Conservation (phyloP, 2,329 filamentous ascomycete species). For the Neonectria neomacrospora region DNA sequence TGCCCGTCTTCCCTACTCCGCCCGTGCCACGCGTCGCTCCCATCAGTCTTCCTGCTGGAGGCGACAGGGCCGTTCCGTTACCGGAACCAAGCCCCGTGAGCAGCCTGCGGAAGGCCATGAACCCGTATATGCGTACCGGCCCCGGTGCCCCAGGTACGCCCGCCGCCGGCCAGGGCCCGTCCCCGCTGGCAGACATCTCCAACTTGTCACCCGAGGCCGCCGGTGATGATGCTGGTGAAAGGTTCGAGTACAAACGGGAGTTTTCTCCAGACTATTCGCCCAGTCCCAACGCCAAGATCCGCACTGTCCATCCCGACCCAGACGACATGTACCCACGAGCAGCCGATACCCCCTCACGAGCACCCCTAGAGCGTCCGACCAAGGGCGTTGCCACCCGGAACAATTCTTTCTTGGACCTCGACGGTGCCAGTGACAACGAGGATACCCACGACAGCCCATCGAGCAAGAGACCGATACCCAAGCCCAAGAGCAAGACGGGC, state of each 20-base stretch:
- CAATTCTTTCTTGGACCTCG: slow-evolving; percentile 63
- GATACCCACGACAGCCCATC: slow-evolving; percentile 44
- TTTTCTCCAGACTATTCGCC: slow-evolving; percentile 83
- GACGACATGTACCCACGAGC: slow-evolving; percentile 39
- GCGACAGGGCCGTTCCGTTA: slow-evolving; percentile 46
- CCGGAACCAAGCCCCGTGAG: slow-evolving; percentile 73
- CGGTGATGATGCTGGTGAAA: slow-evolving; percentile 33
- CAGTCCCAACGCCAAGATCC: slow-evolving; percentile 76
- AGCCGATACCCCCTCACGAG: slow-evolving; percentile 51
- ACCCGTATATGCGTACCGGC: slow-evolving; percentile 73
- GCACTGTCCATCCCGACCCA: slow-evolving; percentile 65
- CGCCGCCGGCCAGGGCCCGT: slow-evolving; percentile 43
- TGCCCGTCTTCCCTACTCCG: slow-evolving; percentile 59
- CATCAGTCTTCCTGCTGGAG: slow-evolving; percentile 47
- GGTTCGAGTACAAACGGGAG: slow-evolving; percentile 60
- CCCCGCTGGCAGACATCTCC: slow-evolving; percentile 40
- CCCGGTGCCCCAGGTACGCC: slow-evolving; percentile 42
- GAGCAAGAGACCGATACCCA: slow-evolving; percentile 25
- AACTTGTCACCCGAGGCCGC: slow-evolving; percentile 37
- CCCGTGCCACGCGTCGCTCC: slow-evolving; percentile 53
- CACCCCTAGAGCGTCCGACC: slow-evolving; percentile 47
- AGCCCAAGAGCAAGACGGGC: slow-evolving; percentile 21
- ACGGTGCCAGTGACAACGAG: slow-evolving; percentile 60
- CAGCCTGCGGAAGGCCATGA: slow-evolving; percentile 88
- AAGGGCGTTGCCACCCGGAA: slow-evolving; percentile 49